Base-by-base conservation (phyloP, 495 filamentous ascomycete genomes). In the Halenospora varia region DNA sequence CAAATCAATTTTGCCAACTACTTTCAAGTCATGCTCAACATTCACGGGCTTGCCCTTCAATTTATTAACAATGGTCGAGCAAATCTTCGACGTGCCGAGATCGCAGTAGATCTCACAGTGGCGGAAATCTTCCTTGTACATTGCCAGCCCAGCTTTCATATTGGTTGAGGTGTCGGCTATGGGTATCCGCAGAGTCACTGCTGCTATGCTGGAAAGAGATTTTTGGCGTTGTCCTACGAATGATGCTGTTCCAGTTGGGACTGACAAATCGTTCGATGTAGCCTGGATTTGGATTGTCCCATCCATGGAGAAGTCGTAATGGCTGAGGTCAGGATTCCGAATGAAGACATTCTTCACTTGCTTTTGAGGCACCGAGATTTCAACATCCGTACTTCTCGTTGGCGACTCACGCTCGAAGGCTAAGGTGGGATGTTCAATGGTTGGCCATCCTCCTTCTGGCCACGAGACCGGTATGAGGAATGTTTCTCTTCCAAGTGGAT, bases 401-500 rank as follows among this genome's bases (percentile, higher is more conserved):
- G n/a, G n/a, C n/a, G n/a, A n/a, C n/a, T n/a, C n/a, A n/a, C n/a
- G n/a, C n/a, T n/a, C n/a, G n/a, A n/a, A n/a, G 19, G 56, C 22
- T 2, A 45, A 22, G 15, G 11, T 60, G 8, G 45, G 50, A 11
- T 51, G 35, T 15, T 39, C 22, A 10, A 62, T 17, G 2, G 19
- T 18, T 3, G 61, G 64, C 61, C 64, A 67, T 20, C 44, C 62
- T 17, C 51, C 58, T 9, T 55, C 51, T 3, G 54, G 59, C 65
- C 65, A 68, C 15, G 44, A 48, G 0, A 68, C 53, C 1, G 60
- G 48, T 2, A 52, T 54, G 17, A 68, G 53, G n/a, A 62, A 60
- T 39, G 66, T 59, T 45, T 68, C 66, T 51, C 66, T 25, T 25
- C 63, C 63, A 47, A 68, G 46, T 15, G 57, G 51, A 40, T 50